These are phyloP conservation scores for Serendipita sp. DNA, from an alignment of 768 basidiomycete species.

Conservation along the genomic window DNA sequence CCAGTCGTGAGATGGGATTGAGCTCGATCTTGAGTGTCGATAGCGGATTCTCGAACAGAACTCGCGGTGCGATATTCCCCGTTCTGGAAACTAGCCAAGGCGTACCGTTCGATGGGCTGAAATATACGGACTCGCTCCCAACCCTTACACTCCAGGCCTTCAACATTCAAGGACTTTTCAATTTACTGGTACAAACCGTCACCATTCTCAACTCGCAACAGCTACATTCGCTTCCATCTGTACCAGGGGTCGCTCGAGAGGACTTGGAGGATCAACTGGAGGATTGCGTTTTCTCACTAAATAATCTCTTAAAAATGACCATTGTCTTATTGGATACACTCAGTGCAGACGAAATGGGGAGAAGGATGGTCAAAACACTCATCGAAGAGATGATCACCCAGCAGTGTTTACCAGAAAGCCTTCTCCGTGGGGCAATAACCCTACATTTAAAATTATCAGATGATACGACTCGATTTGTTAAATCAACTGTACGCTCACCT, in stretches of 20 bases:
- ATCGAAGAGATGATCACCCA: neutral
- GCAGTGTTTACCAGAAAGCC: neutral
- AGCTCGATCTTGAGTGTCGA: too few species aligned
- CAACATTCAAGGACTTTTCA: slow-evolving; percentile 54
- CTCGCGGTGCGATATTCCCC: too few species aligned
- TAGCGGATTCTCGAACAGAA: too few species aligned
- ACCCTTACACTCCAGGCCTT: slow-evolving; percentile 73
- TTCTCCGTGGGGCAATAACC: neutral
- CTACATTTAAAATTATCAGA: neutral
- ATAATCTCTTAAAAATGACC: neutral
- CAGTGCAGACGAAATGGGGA: neutral
- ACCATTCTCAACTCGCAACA: neutral
- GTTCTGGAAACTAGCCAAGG: neutral
- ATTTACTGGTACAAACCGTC: slow-evolving; percentile 26
- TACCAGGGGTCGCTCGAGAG: neutral
- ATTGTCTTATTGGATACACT: neutral
- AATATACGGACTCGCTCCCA: slow-evolving; percentile 56
- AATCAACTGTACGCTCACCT: neutral
- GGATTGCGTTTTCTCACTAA: neutral
- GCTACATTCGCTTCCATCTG: neutral
- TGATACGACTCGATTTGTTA: neutral
- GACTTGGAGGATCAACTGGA: neutral
- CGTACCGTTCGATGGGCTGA: slow-evolving; percentile 24
- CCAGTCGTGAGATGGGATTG: too few species aligned
- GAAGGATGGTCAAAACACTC: neutral